Percentiles rank a stretch among this genome's conserved stretches.
Evolutionary conservation across 495 filamentous ascomycete species (phyloP).

Genomic region (Rhizodiscina lignyota): DNA sequence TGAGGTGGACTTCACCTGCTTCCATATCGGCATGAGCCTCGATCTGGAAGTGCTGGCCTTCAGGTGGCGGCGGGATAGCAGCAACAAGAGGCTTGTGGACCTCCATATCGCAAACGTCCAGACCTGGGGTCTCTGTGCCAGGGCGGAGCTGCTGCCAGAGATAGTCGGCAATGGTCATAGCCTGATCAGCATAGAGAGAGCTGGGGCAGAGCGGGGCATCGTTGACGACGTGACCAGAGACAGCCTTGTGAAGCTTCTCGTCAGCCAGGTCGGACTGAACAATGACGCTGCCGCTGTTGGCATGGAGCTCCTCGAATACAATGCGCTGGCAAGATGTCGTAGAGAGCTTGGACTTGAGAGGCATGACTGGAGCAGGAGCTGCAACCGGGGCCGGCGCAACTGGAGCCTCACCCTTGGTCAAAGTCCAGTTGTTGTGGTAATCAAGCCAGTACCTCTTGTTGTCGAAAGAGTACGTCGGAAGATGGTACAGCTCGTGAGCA

Average conservation of each 20-base stretch:
- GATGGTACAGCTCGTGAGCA: constrained; percentile 22
- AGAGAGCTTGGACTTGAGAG: constrained; percentile 17
- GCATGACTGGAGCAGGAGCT: constrained; percentile 11
- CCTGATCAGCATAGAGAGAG: constrained; percentile 33
- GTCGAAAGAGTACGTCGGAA: constrained; percentile 33
- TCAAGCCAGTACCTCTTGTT: constrained; percentile 35
- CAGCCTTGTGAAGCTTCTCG: constrained; percentile 19
- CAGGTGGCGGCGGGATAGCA: constrained; percentile 18
- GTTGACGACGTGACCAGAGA: constrained; percentile 26
- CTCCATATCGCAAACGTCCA: constrained; percentile 26
- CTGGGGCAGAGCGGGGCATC: constrained; percentile 25
- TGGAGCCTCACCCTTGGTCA: constrained; percentile 29
- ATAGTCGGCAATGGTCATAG: constrained; percentile 30
- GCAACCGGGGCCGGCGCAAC: constrained; percentile 9
- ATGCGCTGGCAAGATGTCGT: constrained; percentile 26
- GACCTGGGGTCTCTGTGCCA: constrained; percentile 15
- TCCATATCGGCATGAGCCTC: constrained; percentile 26
- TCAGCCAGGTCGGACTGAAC: constrained; percentile 24
- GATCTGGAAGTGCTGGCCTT: constrained; percentile 23
- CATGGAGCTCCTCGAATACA: constrained; percentile 21
- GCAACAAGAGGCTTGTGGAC: constrained; percentile 24
- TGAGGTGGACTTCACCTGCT: constrained; percentile 15
- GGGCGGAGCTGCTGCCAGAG: constrained; percentile 27
- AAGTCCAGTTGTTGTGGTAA: constrained; percentile 31
- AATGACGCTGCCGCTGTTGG: constrained; percentile 20